Conservation (phyloP, 2,329 filamentous ascomycete species). For the Hypoxylon sp. region DNA sequence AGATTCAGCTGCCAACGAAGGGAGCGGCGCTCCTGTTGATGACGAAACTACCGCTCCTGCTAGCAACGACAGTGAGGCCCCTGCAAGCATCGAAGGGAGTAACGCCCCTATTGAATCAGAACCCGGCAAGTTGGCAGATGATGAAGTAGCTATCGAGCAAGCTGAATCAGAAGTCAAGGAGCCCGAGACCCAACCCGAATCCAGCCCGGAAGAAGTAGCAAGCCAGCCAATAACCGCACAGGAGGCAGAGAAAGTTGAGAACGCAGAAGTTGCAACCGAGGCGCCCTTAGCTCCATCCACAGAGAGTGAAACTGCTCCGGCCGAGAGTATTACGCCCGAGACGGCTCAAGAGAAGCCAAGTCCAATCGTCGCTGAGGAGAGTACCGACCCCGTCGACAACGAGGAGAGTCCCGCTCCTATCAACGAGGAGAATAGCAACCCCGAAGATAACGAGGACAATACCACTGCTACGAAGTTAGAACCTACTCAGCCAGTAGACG, state of each 20-base stretch:
- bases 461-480: not conserved
- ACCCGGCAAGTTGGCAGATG: constrained; percentile 1
- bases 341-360: not conserved
- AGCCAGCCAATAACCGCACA: not conserved
- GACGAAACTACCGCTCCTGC: not conserved
- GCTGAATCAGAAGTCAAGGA: constrained; percentile 5
- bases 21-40: not conserved
- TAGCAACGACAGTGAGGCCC: not conserved
- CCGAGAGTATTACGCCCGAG: not conserved
- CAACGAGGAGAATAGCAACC: not conserved
- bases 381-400: not conserved
- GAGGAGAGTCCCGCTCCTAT: not conserved
- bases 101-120: constrained; percentile 2
- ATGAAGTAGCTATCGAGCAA: constrained; percentile 1
- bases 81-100: not conserved
- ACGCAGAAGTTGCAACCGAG: not conserved
- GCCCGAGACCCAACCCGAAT: constrained; percentile 2
- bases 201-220: constrained; percentile 1
- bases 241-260: not conserved
- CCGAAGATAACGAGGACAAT: not conserved
- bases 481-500: constrained; percentile 2
- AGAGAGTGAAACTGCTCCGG: not conserved
- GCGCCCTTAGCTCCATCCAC: not conserved
- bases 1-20: constrained; percentile 19
- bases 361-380: not conserved